phyloP scores from a whole-genome alignment of 164 flowering plant genomes.

The Cinnamomum micranthum region DNA sequence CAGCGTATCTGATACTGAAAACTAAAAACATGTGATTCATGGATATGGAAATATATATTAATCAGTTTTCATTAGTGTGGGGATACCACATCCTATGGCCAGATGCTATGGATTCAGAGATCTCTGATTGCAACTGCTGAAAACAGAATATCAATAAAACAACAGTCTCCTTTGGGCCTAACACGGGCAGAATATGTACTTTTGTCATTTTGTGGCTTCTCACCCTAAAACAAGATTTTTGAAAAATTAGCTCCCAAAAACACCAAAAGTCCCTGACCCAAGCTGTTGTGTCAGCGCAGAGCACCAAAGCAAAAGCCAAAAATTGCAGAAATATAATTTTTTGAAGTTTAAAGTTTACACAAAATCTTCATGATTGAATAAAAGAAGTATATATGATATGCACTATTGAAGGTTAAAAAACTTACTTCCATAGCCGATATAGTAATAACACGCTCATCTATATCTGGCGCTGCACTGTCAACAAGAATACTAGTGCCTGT shows the following conservation, averaged over 20 bases:
- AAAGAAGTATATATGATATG: background rate
- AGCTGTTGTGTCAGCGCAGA: too few species aligned
- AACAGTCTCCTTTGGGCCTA: too few species aligned
- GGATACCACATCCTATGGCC: too few species aligned
- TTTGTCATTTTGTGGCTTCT: too few species aligned
- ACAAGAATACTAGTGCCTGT: conserved; percentile 66
- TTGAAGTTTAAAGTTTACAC: background rate
- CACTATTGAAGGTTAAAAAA: background rate
- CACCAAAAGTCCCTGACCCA: too few species aligned
- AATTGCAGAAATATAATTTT: background rate
- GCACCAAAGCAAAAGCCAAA: background rate
- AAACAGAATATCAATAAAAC: background rate
- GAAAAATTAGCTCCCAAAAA: too few species aligned
- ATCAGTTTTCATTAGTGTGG: too few species aligned
- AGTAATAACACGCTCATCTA: conserved; percentile 59
- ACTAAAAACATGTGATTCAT: too few species aligned
- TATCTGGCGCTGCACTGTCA: conserved; percentile 36
- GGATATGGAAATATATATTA: too few species aligned
- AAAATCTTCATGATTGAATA: background rate
- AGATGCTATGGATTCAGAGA: background rate
- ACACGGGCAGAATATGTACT: too few species aligned
- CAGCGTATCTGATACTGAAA: too few species aligned
- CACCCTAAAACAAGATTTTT: too few species aligned
- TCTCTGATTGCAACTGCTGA: background rate
- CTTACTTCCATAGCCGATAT: conserved; percentile 62